phyloP scores from a whole-genome alignment of 352 stramenopile species.

The Paralagenidium karlingii region DNA sequence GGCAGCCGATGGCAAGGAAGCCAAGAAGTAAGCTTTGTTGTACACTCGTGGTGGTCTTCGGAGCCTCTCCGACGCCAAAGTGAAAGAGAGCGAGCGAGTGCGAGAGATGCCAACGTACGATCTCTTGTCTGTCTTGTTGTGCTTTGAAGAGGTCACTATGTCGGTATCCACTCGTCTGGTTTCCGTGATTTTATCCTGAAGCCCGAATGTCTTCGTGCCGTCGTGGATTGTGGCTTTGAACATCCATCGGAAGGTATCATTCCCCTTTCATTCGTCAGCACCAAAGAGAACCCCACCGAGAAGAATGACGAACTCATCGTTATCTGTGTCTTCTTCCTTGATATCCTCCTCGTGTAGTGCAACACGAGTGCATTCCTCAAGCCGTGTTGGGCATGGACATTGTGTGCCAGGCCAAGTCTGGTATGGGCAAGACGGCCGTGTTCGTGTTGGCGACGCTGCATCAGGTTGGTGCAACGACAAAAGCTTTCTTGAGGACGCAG shows the following conservation, averaged over 20 bases:
- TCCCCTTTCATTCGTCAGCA: not conserved
- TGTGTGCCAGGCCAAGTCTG: constrained; percentile 99
- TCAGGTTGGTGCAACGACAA: constrained; percentile 73
- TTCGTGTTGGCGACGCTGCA: constrained; percentile 99
- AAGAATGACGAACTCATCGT: not conserved
- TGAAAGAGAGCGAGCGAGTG: not conserved
- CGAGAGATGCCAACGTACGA: constrained; percentile 1
- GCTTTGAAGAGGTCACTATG: constrained; percentile 93
- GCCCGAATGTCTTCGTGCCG: constrained; percentile 95
- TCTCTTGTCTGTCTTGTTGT: constrained; percentile 1
- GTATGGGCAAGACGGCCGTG: constrained; percentile 99
- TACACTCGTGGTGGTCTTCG: not conserved
- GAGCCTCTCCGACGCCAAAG: not conserved
- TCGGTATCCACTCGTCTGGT: constrained; percentile 97
- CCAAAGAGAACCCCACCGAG: too few species aligned
- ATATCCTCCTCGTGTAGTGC: constrained; percentile 66
- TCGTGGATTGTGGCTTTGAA: constrained; percentile 99
- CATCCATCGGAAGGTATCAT: constrained; percentile 96
- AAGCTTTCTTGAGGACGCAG: not conserved
- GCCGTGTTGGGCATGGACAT: constrained; percentile 99
- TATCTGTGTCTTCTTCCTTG: not conserved
- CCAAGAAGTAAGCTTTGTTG: constrained; percentile 74
- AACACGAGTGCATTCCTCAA: constrained; percentile 99
- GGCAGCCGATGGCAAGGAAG: constrained; percentile 69
- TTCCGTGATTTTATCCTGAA: constrained; percentile 99